These are phyloP conservation scores for Blastomyces silverae DNA, from an alignment of 2,329 filamentous ascomycete species.

Conservation along the genomic window DNA sequence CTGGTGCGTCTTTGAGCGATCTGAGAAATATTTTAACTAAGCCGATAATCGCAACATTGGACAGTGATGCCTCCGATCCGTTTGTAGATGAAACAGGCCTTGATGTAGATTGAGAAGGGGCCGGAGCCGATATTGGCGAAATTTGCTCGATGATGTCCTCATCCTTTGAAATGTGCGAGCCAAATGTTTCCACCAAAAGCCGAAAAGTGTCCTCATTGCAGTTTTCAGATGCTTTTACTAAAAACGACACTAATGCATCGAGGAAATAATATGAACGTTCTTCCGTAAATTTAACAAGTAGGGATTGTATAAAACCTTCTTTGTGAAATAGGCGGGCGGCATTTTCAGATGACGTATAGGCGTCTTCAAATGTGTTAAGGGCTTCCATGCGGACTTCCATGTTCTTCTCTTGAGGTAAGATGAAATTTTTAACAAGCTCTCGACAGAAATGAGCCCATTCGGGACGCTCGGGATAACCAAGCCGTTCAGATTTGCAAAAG, in stretches of 20 bases:
- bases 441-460: slow-evolving; percentile 33
- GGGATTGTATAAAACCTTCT: slow-evolving; percentile 30
- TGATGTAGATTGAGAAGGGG: slow-evolving; percentile 27
- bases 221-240: slow-evolving; percentile 32
- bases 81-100: slow-evolving; percentile 31
- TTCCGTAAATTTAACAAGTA: slow-evolving; percentile 33
- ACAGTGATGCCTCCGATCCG: slow-evolving; percentile 31
- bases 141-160: slow-evolving; percentile 27
- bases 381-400: slow-evolving; percentile 38
- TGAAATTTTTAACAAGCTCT: slow-evolving; percentile 34
- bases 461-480: slow-evolving; percentile 32
- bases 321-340: slow-evolving; percentile 29
- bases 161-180: slow-evolving; percentile 34
- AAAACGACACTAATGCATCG: slow-evolving; percentile 36
- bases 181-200: slow-evolving; percentile 30
- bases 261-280: slow-evolving; percentile 37
- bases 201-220: slow-evolving; percentile 32
- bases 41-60: slow-evolving; percentile 62
- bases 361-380: slow-evolving; percentile 37
- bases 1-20: slow-evolving; percentile 58
- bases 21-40: slow-evolving; percentile 71
- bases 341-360: slow-evolving; percentile 31
- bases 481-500: slow-evolving; percentile 30
- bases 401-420: slow-evolving; percentile 34
- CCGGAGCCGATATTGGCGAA: slow-evolving; percentile 38